Base-by-base conservation (phyloP, 257 asterid genomes). In the Solanum peruvianum region DNA sequence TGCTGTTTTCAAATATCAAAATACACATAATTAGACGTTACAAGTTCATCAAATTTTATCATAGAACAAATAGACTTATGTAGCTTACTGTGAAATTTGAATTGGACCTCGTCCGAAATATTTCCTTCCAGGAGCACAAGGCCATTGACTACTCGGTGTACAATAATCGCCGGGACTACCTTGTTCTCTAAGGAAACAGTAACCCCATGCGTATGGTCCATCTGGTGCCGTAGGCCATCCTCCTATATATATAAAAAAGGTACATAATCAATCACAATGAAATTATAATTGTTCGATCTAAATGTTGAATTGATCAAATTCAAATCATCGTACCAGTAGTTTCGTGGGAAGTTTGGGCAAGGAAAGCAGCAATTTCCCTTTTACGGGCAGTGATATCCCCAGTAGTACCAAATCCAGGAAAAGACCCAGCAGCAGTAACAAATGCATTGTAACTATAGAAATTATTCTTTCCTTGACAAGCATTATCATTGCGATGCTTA, bases 161-260 rank as follows among this genome's bases (percentile, higher is more conserved):
- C 92, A 90, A 3, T 87, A 88, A 62, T 39, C 84, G 0, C 81
- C 67, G 0, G 89, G 87, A 83, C 85, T 89, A 13, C 90, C 90
- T 70, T 78, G 82, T 66, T 89, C 91, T 82, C 87, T 70, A 42
- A 87, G 83, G 82, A 39, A 88, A 70, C 91, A 91, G 23, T 91
- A 89, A 70, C 90, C 93, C 93, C 91, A 89, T 42, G 91, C 88
- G 35, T 87, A 89, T 84, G 90, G 88, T 12, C 93, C 93, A 86
- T 89, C 93, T 0, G 91, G 93, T 9, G 91, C 93, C 0, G 85
- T 6, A 67, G 87, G 23, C 88, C 89, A 91, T 37, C 91, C 93
- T 21, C 93, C 93, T 91, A 21, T 60, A 60, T 20, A 13, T 91
- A 21, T 60, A 60, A 4, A 21, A 35, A 1, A 35, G 6, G 37